phyloP scores from a whole-genome alignment of 306 rosid species.

The Medicago arabica region DNA sequence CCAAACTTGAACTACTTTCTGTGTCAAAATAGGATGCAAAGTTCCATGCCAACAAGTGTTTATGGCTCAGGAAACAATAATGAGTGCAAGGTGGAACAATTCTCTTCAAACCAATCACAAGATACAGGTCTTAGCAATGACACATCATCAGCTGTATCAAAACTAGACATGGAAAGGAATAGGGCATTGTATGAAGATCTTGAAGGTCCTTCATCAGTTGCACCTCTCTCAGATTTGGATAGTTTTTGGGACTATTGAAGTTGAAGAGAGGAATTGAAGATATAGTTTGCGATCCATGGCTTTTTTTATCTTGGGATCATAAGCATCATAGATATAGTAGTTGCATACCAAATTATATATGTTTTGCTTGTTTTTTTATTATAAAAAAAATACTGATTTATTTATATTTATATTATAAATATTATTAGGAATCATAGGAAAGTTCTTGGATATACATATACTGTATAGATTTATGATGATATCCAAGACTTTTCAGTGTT shows the following conservation, averaged over 20 bases:
- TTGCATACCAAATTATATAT: slow-evolving; percentile 11
- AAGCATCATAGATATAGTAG: slow-evolving; percentile 39
- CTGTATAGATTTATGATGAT: slow-evolving; percentile 53
- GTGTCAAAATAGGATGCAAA: slow-evolving; percentile 41
- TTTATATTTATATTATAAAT: slow-evolving; percentile 27
- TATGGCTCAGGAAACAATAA: not conserved
- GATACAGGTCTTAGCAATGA: slow-evolving; percentile 77
- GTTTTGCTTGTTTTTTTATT: slow-evolving; percentile 24
- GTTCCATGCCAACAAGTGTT: slow-evolving; percentile 27
- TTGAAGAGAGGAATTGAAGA: slow-evolving; percentile 9
- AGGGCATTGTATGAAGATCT: slow-evolving; percentile 51
- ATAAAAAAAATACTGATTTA: slow-evolving; percentile 33
- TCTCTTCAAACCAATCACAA: slow-evolving; percentile 73
- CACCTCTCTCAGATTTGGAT: slow-evolving; percentile 60
- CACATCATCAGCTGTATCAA: slow-evolving; percentile 66
- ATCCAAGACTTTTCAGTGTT: slow-evolving; percentile 47
- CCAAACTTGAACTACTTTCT: slow-evolving; percentile 43
- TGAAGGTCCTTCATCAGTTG: slow-evolving; percentile 49
- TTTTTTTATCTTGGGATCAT: slow-evolving; percentile 46
- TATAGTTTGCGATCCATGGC: slow-evolving; percentile 45
- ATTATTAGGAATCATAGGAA: slow-evolving; percentile 38
- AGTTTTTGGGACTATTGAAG: slow-evolving; percentile 66
- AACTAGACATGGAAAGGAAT: slow-evolving; percentile 50
- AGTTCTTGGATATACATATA: slow-evolving; percentile 48
- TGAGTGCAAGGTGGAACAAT: slow-evolving; percentile 68